Evolutionary conservation across 169 alveolate species (phyloP).

Genomic region (Cyclospora cayetanensis): DNA sequence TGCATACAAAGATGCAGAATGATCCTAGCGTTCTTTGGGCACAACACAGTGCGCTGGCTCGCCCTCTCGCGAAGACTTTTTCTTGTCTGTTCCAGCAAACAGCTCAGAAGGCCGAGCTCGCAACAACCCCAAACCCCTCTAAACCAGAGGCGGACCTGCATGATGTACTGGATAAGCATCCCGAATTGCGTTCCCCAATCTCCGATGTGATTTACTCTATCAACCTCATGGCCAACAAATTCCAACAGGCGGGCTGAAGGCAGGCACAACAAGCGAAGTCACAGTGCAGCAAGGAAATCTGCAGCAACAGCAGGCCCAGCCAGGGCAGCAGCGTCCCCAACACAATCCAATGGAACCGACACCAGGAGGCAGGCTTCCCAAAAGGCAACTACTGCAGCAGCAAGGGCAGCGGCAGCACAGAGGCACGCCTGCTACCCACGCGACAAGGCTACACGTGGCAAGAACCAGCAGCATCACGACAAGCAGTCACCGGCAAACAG

Average conservation of each 20-base stretch:
- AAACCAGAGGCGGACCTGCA: not conserved
- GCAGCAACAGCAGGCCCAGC: constrained; percentile 7
- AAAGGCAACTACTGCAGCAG: not conserved
- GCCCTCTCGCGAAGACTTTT: not conserved
- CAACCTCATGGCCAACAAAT: constrained; percentile 84
- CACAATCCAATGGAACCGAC: not conserved
- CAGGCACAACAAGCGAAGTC: not conserved
- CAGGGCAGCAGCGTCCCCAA: not conserved
- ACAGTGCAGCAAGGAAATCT: not conserved
- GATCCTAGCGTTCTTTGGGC: not conserved
- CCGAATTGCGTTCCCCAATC: constrained; percentile 99
- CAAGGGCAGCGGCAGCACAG: not conserved
- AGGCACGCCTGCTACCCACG: not conserved
- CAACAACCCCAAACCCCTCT: no score
- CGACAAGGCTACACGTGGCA: not conserved
- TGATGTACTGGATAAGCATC: constrained; percentile 69
- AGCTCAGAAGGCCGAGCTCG: no score
- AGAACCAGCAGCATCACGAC: not conserved
- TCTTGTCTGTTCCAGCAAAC: not conserved
- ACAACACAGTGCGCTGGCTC: not conserved
- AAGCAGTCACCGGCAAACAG: not conserved
- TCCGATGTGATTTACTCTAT: constrained; percentile 96
- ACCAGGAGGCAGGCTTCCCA: not conserved
- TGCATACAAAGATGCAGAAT: not conserved
- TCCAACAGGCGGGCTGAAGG: constrained; percentile 65